Evolutionary conservation across 805 yeast genomes (phyloP).

Genomic region (Osmozyma mogii): DNA sequence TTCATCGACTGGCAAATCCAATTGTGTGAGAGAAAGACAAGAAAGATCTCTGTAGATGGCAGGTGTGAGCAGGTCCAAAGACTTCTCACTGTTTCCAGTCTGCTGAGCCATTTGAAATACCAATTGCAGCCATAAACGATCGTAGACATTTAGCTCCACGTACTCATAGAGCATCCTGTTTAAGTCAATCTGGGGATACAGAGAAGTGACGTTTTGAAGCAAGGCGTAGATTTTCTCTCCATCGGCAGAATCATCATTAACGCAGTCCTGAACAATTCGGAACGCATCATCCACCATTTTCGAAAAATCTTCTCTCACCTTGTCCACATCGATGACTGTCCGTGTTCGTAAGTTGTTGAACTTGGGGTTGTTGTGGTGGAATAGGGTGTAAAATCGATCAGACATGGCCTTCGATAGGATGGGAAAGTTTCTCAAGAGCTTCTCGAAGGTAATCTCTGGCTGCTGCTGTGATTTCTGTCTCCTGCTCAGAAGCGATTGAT

Average conservation of each 20-base stretch:
- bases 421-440: slow-evolving; percentile 30
- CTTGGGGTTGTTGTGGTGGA: slow-evolving; percentile 33
- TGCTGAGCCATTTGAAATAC: slow-evolving; percentile 23
- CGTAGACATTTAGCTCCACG: slow-evolving; percentile 62
- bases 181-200: slow-evolving; percentile 37
- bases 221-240: slow-evolving; percentile 26
- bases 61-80: slow-evolving; percentile 18
- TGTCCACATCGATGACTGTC: slow-evolving; percentile 18
- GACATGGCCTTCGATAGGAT: slow-evolving; percentile 33
- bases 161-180: slow-evolving; percentile 56
- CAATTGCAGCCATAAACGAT: slow-evolving; percentile 52
- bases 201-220: slow-evolving; percentile 20
- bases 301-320: slow-evolving; percentile 24
- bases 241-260: slow-evolving; percentile 26
- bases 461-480: not conserved
- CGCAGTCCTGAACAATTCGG: slow-evolving; percentile 30
- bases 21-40: slow-evolving; percentile 40
- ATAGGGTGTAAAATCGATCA: slow-evolving; percentile 28
- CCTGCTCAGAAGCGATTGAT: not conserved
- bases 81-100: slow-evolving; percentile 14
- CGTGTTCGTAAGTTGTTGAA: slow-evolving; percentile 23
- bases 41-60: slow-evolving; percentile 27
- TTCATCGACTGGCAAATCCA: slow-evolving; percentile 36
- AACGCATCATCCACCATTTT: slow-evolving; percentile 27
- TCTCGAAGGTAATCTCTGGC: slow-evolving; percentile 23